phyloP scores from a whole-genome alignment of 306 rosid genomes.

The Pyrus pyrifolia region DNA sequence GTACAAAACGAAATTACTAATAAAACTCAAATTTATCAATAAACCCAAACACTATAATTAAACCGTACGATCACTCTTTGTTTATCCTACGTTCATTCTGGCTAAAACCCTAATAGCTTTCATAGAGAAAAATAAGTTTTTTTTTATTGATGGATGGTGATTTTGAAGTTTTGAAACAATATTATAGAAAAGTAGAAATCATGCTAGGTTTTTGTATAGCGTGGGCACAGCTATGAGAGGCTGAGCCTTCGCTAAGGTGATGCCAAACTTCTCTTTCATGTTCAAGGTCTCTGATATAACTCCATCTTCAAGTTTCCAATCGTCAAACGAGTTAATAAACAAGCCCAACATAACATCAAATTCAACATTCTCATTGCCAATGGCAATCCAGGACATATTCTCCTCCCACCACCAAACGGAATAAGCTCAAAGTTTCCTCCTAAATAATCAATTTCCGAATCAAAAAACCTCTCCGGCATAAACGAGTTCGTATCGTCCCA shows the following conservation, averaged over 20 bases:
- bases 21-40: no score
- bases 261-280: constrained; percentile 15
- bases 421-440: constrained; percentile 27
- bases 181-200: no score
- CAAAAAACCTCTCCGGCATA: constrained; percentile 16
- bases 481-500: constrained; percentile 11
- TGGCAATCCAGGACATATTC: constrained; percentile 32
- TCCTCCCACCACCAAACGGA: constrained; percentile 30
- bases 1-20: no score
- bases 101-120: no score
- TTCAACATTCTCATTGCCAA: constrained; percentile 26
- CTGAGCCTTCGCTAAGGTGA: neutral
- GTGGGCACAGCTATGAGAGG: neutral
- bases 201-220: neutral
- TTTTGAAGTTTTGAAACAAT: no score
- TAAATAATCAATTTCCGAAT: neutral
- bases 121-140: no score
- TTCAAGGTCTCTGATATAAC: neutral
- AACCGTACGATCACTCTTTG: no score
- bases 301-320: constrained; percentile 31
- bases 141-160: no score
- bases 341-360: constrained; percentile 22
- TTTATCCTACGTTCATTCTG: no score
- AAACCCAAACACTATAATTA: no score
- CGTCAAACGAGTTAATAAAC: constrained; percentile 17